These are phyloP conservation scores for Ambrosia hybrid DNA, from an alignment of 140 eudicot species.

Conservation along the genomic window DNA sequence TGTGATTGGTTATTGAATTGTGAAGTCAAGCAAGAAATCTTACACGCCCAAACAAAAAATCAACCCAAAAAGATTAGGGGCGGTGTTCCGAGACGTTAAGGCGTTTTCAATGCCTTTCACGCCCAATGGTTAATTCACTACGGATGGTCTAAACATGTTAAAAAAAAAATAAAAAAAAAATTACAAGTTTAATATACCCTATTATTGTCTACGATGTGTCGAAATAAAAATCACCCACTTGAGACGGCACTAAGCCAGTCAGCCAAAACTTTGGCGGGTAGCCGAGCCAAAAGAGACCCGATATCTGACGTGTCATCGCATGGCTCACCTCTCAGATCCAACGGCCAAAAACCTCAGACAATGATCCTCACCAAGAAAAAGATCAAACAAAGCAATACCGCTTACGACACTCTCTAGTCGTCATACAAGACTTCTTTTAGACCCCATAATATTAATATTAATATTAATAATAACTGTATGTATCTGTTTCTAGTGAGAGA, in stretches of 20 bases:
- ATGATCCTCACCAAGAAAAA: background rate
- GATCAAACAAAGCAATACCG: constrained; percentile 17
- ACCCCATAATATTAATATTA: background rate
- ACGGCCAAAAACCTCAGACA: constrained; percentile 22
- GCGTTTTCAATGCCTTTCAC: too few relatives aligned
- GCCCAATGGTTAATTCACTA: too few relatives aligned
- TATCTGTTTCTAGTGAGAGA: constrained; percentile 25
- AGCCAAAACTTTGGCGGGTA: constrained; percentile 18
- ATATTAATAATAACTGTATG: background rate
- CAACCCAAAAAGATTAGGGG: too few relatives aligned
- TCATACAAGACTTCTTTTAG: constrained; percentile 24
- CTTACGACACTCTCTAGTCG: constrained; percentile 45
- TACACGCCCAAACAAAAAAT: too few relatives aligned
- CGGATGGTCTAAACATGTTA: too few relatives aligned
- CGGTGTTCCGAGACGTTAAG: too few relatives aligned
- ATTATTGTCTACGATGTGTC: too few relatives aligned
- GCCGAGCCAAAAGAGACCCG: constrained; percentile 22
- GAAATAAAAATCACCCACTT: too few relatives aligned
- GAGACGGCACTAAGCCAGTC: background rate
- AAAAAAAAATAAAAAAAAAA: too few relatives aligned
- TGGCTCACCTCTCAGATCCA: constrained; percentile 24
- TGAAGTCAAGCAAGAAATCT: too few relatives aligned
- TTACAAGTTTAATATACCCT: too few relatives aligned
- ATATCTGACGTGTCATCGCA: constrained; percentile 25
- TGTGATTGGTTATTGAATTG: too few relatives aligned